Conservation (phyloP, 176 grass and related monocot species). For the Poa annua region DNA sequence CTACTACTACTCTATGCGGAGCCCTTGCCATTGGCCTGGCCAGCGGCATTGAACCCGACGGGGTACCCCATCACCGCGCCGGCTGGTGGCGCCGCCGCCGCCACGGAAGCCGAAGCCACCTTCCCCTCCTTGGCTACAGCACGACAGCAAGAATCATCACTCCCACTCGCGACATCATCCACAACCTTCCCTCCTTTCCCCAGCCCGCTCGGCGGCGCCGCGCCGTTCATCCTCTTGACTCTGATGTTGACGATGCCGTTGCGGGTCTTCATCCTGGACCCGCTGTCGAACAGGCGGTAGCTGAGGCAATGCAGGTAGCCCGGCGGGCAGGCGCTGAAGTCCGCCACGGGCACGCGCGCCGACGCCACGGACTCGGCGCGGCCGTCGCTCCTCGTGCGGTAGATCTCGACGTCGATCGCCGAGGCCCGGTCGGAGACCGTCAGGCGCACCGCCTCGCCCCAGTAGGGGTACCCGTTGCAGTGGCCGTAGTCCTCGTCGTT, state of each 20-base stretch:
- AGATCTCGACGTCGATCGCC: conserved; percentile 49
- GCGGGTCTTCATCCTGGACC: not conserved
- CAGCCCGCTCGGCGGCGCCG: not conserved
- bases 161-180: not conserved
- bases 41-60: conserved; percentile 15
- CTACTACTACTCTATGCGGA: not conserved
- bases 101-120: not conserved
- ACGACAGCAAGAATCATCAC: conserved; percentile 19
- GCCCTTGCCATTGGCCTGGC: not conserved
- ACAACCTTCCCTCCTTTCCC: not conserved
- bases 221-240: conserved; percentile 47
- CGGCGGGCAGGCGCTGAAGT: conserved; percentile 53
- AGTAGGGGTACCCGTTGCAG: conserved; percentile 57
- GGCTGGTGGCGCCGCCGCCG: not conserved
- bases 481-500: conserved; percentile 31
- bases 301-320: conserved; percentile 78
- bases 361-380: conserved; percentile 36
- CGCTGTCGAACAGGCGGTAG: conserved; percentile 47
- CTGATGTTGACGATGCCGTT: conserved; percentile 71
- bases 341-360: conserved; percentile 47
- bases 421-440: not conserved
- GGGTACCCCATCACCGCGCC: conserved; percentile 55
- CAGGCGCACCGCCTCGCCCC: conserved; percentile 49
- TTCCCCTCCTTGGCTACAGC: not conserved
- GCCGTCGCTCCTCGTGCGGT: not conserved